Percentiles rank a stretch among this genome's conserved stretches.
Conservation (phyloP, 176 grass and related monocot genomes). For the Elaeis guineensis region DNA sequence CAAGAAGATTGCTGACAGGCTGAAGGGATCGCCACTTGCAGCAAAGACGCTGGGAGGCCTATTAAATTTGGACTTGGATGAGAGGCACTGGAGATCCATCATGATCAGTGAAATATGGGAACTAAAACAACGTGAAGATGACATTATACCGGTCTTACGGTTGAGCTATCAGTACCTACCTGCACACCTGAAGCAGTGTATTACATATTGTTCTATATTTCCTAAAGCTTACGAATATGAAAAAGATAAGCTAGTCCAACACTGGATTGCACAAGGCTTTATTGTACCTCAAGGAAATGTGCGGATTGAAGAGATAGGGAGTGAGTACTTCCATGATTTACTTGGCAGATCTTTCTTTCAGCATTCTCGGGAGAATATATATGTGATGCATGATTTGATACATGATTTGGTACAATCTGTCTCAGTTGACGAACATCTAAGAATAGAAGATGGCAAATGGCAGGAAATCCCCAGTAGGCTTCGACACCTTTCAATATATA, state of each 20-base stretch:
- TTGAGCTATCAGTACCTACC: slow-evolving; percentile 50
- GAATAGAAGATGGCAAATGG: background rate
- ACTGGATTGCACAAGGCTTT: slow-evolving; percentile 7
- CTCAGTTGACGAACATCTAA: slow-evolving; percentile 12
- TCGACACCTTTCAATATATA: background rate
- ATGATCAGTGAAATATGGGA: slow-evolving; percentile 22
- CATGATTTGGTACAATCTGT: slow-evolving; percentile 31
- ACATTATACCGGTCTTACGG: slow-evolving; percentile 24
- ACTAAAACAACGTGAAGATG: slow-evolving; percentile 1
- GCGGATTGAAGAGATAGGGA: slow-evolving; percentile 1
- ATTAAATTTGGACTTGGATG: background rate
- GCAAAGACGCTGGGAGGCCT: slow-evolving; percentile 17
- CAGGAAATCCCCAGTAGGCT: background rate
- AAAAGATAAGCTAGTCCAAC: background rate
- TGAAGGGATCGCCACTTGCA: too few species aligned
- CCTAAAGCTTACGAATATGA: slow-evolving; percentile 13
- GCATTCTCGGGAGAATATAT: background rate
- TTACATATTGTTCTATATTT: slow-evolving; percentile 34
- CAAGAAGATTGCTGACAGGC: too few species aligned
- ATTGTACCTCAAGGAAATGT: background rate
- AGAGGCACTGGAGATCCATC: slow-evolving; percentile 17
- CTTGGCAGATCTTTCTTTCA: background rate
- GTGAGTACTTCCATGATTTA: slow-evolving; percentile 2
- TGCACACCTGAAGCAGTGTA: slow-evolving; percentile 25
- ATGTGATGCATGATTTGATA: slow-evolving; percentile 35